Evolutionary conservation across 805 yeast genomes (phyloP).

Genomic region (Myxozyma lipomycoides): DNA sequence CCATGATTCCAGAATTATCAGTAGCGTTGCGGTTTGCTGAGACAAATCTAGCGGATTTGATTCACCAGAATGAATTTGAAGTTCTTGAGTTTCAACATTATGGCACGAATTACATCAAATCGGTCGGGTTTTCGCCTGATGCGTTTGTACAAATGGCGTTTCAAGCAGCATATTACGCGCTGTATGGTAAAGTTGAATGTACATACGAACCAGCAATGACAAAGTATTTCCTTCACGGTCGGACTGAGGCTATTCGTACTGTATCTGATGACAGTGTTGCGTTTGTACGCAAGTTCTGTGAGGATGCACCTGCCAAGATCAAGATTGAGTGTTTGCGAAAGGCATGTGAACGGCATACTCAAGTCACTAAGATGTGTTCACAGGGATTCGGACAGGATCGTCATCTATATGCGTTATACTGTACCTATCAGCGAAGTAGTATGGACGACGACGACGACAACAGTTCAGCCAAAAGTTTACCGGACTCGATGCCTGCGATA

Average conservation of each 20-base stretch:
- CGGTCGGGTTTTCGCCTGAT: slow-evolving; percentile 86
- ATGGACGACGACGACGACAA: slow-evolving; percentile 28
- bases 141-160: slow-evolving; percentile 92
- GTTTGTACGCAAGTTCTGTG: slow-evolving; percentile 82
- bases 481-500: slow-evolving; percentile 54
- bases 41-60: slow-evolving; percentile 79
- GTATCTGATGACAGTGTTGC: slow-evolving; percentile 75
- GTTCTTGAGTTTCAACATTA: slow-evolving; percentile 62
- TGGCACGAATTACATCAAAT: slow-evolving; percentile 75
- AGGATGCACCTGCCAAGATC: slow-evolving; percentile 53
- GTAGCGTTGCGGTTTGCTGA: slow-evolving; percentile 85
- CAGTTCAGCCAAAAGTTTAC: neutral
- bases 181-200: slow-evolving; percentile 88
- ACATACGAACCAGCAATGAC: slow-evolving; percentile 98
- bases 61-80: slow-evolving; percentile 83
- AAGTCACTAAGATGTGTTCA: slow-evolving; percentile 64
- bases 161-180: slow-evolving; percentile 87
- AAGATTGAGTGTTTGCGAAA: slow-evolving; percentile 57
- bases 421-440: slow-evolving; percentile 63
- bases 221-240: slow-evolving; percentile 76
- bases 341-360: slow-evolving; percentile 70
- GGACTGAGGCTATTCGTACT: slow-evolving; percentile 88
- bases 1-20: slow-evolving; percentile 69
- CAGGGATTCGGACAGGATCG: slow-evolving; percentile 88
- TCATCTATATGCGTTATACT: slow-evolving; percentile 79